Base-by-base conservation (phyloP, 306 rosid genomes). In the Pueraria montana region DNA sequence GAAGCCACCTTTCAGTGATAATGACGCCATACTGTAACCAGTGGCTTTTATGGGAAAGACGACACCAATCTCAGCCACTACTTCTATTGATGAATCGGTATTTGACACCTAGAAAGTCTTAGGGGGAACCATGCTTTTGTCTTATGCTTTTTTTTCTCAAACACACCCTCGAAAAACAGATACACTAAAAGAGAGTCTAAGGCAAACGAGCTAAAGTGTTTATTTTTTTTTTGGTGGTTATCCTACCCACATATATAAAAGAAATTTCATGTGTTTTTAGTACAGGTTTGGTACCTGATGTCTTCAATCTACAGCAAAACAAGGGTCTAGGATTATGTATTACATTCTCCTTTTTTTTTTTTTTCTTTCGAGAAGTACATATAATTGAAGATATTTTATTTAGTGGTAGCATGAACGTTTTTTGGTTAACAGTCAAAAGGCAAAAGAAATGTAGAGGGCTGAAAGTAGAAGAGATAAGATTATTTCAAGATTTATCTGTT, bases 61-160 rank as follows among this genome's bases (percentile, higher is more conserved):
- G 82, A 86, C 85, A 83, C 87, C 71, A 80, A 86, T 85, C 72
- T 80, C 32, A 82, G 85, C 88, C 95, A 87, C 90, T 71, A 76
- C 72, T 76, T 81, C 30, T 3, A 14, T 52, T 6, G 46, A 61
- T 70, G 72, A 76, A 85, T 79, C 0, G 84, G 13, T n/a, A 64
- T n/a, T 21, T 52, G 83, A 71, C 88, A 86, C 89, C 89, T 84
- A 75, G 2, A 84, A 83, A 86, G 77, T 78, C 23, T 59, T 50
- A 53, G 40, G 71, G 79, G 72, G 38, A 87, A 84, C 88, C 75
- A 86, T 79, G 61, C 82, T 66, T 81, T 77, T 66, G 73, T 77
- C 26, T 43, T 74, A 56, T 62, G 16, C 71, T 50, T 69, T 82
- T 34, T 61, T 64, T 27, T 4, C 55, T 40, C 45, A 38, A 18